Percentiles rank a stretch among this genome's conserved stretches.
These are phyloP conservation scores for Aspergillus ochraceoroseus DNA, from an alignment of 2,329 filamentous ascomycete genomes.

Conservation along the genomic window DNA sequence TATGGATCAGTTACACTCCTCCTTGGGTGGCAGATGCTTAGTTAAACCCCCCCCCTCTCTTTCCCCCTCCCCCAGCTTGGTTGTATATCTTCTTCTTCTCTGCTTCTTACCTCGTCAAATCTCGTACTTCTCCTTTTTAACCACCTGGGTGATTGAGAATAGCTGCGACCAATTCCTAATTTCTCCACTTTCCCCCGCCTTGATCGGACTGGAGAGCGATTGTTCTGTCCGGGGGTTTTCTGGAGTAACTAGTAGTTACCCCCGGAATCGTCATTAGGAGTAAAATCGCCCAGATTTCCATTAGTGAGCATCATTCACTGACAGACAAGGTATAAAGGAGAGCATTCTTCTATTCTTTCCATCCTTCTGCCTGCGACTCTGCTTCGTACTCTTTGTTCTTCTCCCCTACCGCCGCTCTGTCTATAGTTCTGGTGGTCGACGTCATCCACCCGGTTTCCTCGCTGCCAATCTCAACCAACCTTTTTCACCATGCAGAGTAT, in stretches of 20 bases:
- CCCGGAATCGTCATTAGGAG: constrained; percentile 7
- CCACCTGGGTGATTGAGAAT: not conserved
- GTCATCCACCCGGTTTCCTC: constrained; percentile 11
- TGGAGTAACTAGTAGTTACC: constrained; percentile 10
- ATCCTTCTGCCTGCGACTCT: constrained; percentile 4
- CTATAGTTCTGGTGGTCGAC: constrained; percentile 12
- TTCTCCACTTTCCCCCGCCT: constrained; percentile 34
- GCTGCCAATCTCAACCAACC: constrained; percentile 13
- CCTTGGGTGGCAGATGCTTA: too few species aligned
- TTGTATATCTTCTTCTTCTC: not conserved
- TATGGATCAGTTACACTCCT: too few species aligned
- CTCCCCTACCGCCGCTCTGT: too few species aligned
- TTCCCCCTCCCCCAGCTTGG: not conserved
- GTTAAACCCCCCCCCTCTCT: constrained; percentile 1
- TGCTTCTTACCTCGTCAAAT: not conserved
- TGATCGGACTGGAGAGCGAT: constrained; percentile 19
- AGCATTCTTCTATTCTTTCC: not conserved
- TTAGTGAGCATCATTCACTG: not conserved
- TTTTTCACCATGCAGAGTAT: constrained; percentile 37
- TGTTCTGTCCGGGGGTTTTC: constrained; percentile 10
- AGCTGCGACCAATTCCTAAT: constrained; percentile 1
- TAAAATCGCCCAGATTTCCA: constrained; percentile 12
- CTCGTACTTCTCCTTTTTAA: not conserved
- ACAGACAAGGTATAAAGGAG: constrained; percentile 11
- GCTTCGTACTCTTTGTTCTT: constrained; percentile 2